Evolutionary conservation across 441 rosid species (phyloP), one percentile per base, ranked within the genome.

Genomic region (Croton setiger): DNA sequence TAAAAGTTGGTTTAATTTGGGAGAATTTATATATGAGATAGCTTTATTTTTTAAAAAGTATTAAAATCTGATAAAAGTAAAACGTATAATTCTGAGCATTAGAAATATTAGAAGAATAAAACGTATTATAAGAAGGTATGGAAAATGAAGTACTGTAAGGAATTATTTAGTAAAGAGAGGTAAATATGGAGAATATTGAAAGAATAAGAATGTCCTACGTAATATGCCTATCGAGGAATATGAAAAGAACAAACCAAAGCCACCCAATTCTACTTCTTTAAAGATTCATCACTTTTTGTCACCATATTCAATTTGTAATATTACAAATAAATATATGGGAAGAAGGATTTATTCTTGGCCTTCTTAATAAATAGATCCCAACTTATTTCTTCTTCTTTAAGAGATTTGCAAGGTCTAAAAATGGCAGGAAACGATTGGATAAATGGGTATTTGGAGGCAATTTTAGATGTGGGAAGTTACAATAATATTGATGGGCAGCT

Each of bases 361-460:
- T 68, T 74, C 21, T 49, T 17, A n/a, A 49, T 58, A 71, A 76
- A 47, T 44, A 72, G 68, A 69, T n/a, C n/a, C n/a, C n/a, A n/a
- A n/a, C n/a, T 27, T 27, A 45, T 45, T 45, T 12, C 17, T 7
- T 45, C 17, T 45, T 17, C 14, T 45, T 13, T 13, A 47, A 47
- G 52, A 15, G 18, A 8, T 39, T 39, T 39, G 43, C 7, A 36
- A 44, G 23, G 49, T 48, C 43, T 47, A 55, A 80, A 79, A 76
- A 88, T 88, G 92, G 97, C 98, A 12, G 77, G 92, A 77, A 93
- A 93, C 73, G 97, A 93, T 58, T 90, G 98, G 98, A 89, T 93
- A 72, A 88, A 93, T 66, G 88, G 98, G 51, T 93, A 93, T 75
- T 82, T 90, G 72, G 97, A 93, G 79, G 98, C 98, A 9, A 93